Conservation (phyloP, 179 eudicot genomes). For the Nepenthes alata region DNA sequence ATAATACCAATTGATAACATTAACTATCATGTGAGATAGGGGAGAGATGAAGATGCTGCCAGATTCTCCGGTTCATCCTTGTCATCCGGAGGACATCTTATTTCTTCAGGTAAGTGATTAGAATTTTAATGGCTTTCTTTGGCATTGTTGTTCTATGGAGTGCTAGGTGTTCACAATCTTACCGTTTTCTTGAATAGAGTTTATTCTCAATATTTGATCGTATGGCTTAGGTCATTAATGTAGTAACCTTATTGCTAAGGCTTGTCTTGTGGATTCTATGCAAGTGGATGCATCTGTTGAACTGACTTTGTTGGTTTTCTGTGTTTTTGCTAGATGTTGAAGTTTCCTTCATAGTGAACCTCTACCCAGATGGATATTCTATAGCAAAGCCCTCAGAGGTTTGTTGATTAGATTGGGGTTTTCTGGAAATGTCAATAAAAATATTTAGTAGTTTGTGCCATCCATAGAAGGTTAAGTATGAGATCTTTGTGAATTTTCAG, state of each 20-base stretch:
- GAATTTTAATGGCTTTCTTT: too few species aligned
- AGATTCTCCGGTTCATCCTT: constrained; percentile 29
- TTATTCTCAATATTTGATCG: neutral
- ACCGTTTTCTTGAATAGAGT: neutral
- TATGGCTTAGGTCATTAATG: too few species aligned
- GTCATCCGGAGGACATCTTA: constrained; percentile 11
- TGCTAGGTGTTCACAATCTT: too few species aligned
- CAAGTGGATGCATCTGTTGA: neutral
- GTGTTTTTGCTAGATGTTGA: constrained; percentile 43
- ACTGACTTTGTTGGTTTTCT: constrained; percentile 4
- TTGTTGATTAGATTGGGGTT: constrained; percentile 11
- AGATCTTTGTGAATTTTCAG: constrained; percentile 17
- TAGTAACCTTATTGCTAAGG: too few species aligned
- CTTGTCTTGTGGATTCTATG: neutral
- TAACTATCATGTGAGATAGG: constrained; percentile 25
- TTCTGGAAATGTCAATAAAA: neutral
- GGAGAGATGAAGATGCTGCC: constrained; percentile 28
- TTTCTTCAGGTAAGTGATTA: constrained; percentile 14
- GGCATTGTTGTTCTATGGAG: too few species aligned
- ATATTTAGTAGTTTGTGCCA: neutral
- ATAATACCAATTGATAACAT: neutral
- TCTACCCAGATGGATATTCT: constrained; percentile 76
- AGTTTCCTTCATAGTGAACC: constrained; percentile 65
- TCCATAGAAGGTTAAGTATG: constrained; percentile 3
- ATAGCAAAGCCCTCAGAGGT: constrained; percentile 76